Evolutionary conservation across 139 green algal genomes (phyloP).

Genomic region (Tetradesmus lagerheimii): DNA sequence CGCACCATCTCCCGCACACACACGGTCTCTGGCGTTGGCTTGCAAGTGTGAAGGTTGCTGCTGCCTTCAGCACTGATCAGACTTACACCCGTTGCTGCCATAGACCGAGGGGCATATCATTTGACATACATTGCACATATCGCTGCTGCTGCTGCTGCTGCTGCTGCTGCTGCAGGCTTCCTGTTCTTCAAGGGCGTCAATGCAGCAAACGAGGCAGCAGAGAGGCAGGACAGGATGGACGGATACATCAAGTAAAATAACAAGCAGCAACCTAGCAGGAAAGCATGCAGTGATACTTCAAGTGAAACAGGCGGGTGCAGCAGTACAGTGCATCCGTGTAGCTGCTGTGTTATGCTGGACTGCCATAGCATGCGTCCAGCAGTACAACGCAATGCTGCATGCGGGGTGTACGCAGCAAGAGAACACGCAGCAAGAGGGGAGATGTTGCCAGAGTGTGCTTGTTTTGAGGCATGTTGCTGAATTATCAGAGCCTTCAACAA

Average conservation of each 20-base stretch:
- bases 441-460: too few species aligned
- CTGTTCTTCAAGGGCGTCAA: slow-evolving; percentile 84
- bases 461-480: too few species aligned
- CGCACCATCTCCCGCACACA: not conserved
- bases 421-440: too few species aligned
- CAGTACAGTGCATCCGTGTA: too few species aligned
- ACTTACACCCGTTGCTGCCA: too few species aligned
- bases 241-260: slow-evolving; percentile 66
- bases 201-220: slow-evolving; percentile 79
- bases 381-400: too few species aligned
- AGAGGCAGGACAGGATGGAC: slow-evolving; percentile 82
- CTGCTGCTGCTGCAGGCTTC: slow-evolving; percentile 57
- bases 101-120: too few species aligned
- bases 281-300: not conserved
- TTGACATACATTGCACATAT: not conserved
- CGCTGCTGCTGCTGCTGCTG: not conserved
- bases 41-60: not conserved
- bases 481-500: too few species aligned
- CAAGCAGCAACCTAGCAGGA: not conserved
- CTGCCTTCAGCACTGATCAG: not conserved
- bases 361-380: too few species aligned
- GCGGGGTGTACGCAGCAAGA: too few species aligned
- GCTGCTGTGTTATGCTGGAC: too few species aligned
- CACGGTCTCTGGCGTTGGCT: not conserved
- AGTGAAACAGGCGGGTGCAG: too few species aligned